Evolutionary conservation across 176 grass and related monocot genomes (phyloP).

Genomic region (Lolium rigidum): DNA sequence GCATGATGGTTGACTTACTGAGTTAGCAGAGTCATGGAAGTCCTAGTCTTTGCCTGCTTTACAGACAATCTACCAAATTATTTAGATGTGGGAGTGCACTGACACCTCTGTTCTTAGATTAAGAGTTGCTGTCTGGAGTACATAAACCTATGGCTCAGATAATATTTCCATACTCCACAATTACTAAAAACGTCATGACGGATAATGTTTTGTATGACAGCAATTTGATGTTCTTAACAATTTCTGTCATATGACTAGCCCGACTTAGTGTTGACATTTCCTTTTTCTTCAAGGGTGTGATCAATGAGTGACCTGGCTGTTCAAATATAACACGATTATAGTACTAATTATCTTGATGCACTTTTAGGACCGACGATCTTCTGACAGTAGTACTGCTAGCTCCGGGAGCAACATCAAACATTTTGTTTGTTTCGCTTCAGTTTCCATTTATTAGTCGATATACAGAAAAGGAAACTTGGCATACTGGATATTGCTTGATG

Average conservation of each 20-base stretch:
- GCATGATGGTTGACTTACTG: background rate
- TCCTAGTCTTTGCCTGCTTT: background rate
- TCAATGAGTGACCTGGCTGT: background rate
- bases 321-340: background rate
- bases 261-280: background rate
- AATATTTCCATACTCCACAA: background rate
- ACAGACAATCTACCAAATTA: background rate
- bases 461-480: background rate
- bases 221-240: background rate
- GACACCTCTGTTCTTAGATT: background rate
- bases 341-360: background rate
- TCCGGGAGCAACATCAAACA: background rate
- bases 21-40: background rate
- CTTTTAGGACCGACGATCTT: background rate
- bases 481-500: background rate
- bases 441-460: background rate
- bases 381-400: background rate
- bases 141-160: background rate
- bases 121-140: background rate
- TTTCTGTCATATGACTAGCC: background rate
- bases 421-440: background rate
- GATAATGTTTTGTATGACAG: background rate
- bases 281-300: background rate
- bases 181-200: background rate
- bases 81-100: background rate